Evolutionary conservation across 768 basidiomycete genomes (phyloP).

Genomic region (Mycena polygramma): DNA sequence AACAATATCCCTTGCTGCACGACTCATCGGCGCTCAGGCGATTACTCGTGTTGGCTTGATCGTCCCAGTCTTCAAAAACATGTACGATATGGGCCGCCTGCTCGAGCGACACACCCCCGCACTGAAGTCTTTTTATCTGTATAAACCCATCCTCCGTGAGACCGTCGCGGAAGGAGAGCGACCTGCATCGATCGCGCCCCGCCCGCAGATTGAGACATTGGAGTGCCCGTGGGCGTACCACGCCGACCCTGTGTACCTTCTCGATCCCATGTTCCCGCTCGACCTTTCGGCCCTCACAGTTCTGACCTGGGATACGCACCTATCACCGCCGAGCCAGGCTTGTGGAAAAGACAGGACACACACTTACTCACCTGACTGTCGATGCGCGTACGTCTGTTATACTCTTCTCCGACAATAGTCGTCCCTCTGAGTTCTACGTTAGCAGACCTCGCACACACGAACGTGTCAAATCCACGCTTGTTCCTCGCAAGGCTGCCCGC

Average conservation of each 20-base stretch:
- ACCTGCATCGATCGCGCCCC: too few species aligned
- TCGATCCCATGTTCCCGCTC: slow-evolving; percentile 4
- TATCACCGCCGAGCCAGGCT: not conserved
- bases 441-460: not conserved
- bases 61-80: not conserved
- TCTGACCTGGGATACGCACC: not conserved
- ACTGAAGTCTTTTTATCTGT: slow-evolving; percentile 4
- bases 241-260: not conserved
- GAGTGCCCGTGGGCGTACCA: not conserved
- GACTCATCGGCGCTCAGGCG: slow-evolving; percentile 2
- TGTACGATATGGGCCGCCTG: slow-evolving; percentile 10
- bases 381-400: slow-evolving; percentile 12
- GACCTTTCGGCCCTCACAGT: not conserved
- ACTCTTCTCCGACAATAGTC: too few species aligned
- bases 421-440: not conserved
- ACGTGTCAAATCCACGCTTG: not conserved
- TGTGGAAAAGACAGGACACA: not conserved
- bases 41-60: slow-evolving; percentile 13
- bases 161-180: not conserved
- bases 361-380: not conserved
- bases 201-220: slow-evolving; percentile 1
- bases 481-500: slow-evolving; percentile 14
- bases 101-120: not conserved
- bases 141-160: not conserved
- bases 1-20: not conserved